Evolutionary conservation across 1,139 yeast species (phyloP), one percentile per base, ranked within the genome.

Genomic region (Neolecta irregularis): DNA sequence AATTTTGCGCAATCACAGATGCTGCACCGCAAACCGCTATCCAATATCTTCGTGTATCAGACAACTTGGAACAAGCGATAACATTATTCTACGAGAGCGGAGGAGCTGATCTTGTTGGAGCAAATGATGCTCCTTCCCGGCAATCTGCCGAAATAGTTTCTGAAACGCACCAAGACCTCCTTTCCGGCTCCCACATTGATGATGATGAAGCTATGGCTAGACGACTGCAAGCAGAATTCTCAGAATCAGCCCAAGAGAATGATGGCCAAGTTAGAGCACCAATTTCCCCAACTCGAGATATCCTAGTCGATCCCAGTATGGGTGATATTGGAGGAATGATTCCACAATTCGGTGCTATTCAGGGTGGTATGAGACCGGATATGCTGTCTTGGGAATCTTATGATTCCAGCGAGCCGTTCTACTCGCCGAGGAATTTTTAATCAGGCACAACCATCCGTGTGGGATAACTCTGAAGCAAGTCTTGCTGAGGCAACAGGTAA

Each of bases 1-100:
- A n/a, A n/a, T 88, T 88, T 55, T 63, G 85, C 52, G 88, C 91
- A 24, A 76, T 91, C 38, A 83, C 98, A 0, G 81, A 81, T 13
- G 69, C 72, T 2, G 91, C 79, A 50, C 65, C 69, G 2, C 65
- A 65, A 2, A 61, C 70, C 21, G 98, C 98, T 2, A 62, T 64
- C 42, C 83, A 75, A 49, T 91, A 76, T 52, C 57, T 91, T 32
- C 85, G 76, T 21, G 72, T 85, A 57, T 69, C 91, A 6, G 85
- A 74, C 35, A 72, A 81, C 51, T 54, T 88, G 32, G 94, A 85
- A 43, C 69, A 73, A 20, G 98, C 98, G 0, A 80, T 91, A 5
- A 72, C 85, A 7, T 60, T 91, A 34, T 91, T 61, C 56, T 74
- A 79, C 61, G 98, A 91, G 51, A 67, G 71, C 38, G 81, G 80